phyloP scores from a whole-genome alignment of 108 stramenopile species.

The Epithemia pelagica region DNA sequence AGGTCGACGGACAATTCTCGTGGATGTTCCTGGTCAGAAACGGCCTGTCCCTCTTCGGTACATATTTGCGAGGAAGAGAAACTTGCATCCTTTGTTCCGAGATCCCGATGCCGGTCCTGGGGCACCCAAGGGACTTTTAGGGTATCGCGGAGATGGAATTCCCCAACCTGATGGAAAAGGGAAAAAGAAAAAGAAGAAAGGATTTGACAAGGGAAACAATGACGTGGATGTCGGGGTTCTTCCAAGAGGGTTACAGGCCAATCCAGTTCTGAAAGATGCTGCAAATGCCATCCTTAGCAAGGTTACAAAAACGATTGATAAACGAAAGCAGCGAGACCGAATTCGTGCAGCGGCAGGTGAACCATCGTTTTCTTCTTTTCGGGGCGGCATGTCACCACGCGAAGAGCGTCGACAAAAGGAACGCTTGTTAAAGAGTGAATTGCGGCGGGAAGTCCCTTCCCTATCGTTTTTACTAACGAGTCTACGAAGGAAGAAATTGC shows the following conservation, averaged over 20 bases:
- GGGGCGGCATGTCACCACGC: constrained; percentile 31
- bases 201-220: background rate
- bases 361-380: constrained; percentile 19
- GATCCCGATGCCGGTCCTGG: constrained; percentile 78
- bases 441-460: constrained; percentile 66
- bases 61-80: constrained; percentile 73
- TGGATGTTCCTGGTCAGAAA: constrained; percentile 57
- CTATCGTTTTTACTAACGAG: constrained; percentile 48
- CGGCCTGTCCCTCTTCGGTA: constrained; percentile 92
- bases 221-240: constrained; percentile 18
- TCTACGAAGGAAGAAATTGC: constrained; percentile 53
- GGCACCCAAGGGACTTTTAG: constrained; percentile 57
- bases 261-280: constrained; percentile 44
- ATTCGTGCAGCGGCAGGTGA: constrained; percentile 16
- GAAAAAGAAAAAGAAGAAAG: constrained; percentile 18
- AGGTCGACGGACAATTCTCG: constrained; percentile 61
- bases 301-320: constrained; percentile 55
- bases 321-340: constrained; percentile 20
- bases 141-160: constrained; percentile 62
- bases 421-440: constrained; percentile 53
- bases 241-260: constrained; percentile 58
- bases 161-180: constrained; percentile 10
- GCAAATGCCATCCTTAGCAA: constrained; percentile 39
- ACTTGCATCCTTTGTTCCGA: constrained; percentile 67
- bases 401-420: constrained; percentile 61